Base-by-base conservation (phyloP, 306 rosid species). In the Pachyrhizus erosus region DNA sequence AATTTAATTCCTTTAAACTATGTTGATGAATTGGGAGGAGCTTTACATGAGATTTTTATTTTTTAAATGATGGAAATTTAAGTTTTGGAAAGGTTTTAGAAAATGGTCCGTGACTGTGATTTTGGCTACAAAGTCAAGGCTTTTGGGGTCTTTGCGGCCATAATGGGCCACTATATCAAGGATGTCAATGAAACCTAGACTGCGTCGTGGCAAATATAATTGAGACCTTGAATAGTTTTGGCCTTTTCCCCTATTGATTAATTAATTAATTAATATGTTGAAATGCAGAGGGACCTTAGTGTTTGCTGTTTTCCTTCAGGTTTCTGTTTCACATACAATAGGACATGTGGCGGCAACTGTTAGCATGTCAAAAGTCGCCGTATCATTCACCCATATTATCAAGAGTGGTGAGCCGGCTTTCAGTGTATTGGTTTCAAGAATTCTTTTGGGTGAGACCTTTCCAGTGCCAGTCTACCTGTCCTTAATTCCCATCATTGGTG, bases 331-430 rank as follows among this genome's bases (percentile, higher is more conserved):
- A 66, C 98, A 94, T 86, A 92, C 98, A 40, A 92, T 94, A 54
- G 98, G 98, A 67, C 97, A 94, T 86, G 98, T 92, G 24, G 98
- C 97, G 2, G 98, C 98, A 33, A 94, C 97, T 0, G 98, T 94
- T 83, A 94, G 98, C 65, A 92, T 94, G 98, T 92, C 98, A 42
- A 92, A 94, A 89, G 98, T 94, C 84, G 98, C 97, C 10, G 97
- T 94, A 57, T 94, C 98, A 29, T 94, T 94, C 89, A 94, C 98
- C n/a, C 98, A 94, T 83, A 94, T 94, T 66, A 94, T 94, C 84
- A 94, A 94, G 93, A 94, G 98, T 82, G 98, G 97, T 45, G 98
- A 94, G 75, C 98, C 97, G 68, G 98, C 98, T 85, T 94, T 94
- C 52, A 94, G 92, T 52, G 98, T 92, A 17, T 58, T 94, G 89